Conservation (phyloP, 139 green algal species). For the Micractinium sp. region DNA sequence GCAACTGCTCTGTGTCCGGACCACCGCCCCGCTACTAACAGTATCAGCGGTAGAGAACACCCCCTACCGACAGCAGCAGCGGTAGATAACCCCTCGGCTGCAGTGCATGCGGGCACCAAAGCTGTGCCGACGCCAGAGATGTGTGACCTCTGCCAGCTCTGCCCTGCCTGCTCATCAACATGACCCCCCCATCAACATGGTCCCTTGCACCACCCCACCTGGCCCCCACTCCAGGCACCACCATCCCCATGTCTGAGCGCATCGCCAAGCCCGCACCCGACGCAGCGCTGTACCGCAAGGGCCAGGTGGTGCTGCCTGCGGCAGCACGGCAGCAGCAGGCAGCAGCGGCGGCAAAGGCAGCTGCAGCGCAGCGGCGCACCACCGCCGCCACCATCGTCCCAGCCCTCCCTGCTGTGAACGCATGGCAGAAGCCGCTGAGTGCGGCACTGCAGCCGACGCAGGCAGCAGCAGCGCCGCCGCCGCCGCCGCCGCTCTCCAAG, state of each 20-base stretch:
- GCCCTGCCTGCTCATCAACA: too few relatives aligned
- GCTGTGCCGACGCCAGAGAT: too few relatives aligned
- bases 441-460: background rate
- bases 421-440: constrained; percentile 1
- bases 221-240: background rate
- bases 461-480: background rate
- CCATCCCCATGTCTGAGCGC: constrained; percentile 12
- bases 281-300: constrained; percentile 17
- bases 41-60: too few relatives aligned
- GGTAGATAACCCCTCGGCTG: too few relatives aligned
- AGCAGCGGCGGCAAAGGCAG: constrained; percentile 9
- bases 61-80: too few relatives aligned
- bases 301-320: background rate
- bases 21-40: too few relatives aligned
- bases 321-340: background rate
- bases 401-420: background rate
- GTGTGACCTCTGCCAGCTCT: too few relatives aligned
- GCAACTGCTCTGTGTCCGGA: too few relatives aligned
- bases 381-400: background rate
- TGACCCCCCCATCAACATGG: too few relatives aligned
- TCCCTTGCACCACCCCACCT: background rate
- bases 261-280: constrained; percentile 20
- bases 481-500: background rate
- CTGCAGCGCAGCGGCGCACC: background rate
- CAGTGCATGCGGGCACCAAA: too few relatives aligned